Evolutionary conservation across 2,329 filamentous ascomycete genomes (phyloP).

Genomic region (Cercospora sesami): DNA sequence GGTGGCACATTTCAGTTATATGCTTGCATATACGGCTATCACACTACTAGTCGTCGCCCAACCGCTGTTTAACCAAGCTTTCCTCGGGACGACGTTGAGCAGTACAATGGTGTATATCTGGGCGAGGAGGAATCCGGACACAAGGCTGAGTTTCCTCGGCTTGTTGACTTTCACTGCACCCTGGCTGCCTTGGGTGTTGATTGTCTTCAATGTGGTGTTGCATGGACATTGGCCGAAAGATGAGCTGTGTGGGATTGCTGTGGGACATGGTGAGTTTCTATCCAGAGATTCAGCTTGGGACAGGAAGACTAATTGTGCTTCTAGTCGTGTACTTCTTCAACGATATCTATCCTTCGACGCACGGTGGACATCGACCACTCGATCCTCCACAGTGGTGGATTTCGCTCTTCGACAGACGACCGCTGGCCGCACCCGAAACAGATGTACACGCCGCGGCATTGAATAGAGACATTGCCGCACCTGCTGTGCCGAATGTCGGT

Average conservation of each 20-base stretch:
- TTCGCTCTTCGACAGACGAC: constrained; percentile 67
- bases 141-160: constrained; percentile 75
- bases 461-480: constrained; percentile 34
- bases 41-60: constrained; percentile 74
- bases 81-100: constrained; percentile 88
- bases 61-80: constrained; percentile 85
- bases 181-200: constrained; percentile 92
- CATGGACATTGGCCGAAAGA: constrained; percentile 90
- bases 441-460: constrained; percentile 37
- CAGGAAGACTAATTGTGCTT: constrained; percentile 12
- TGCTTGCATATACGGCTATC: constrained; percentile 79
- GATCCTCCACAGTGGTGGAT: constrained; percentile 92
- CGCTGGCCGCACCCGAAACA: constrained; percentile 27
- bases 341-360: constrained; percentile 90
- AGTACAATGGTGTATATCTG: constrained; percentile 97
- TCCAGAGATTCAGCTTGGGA: neutral
- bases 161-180: constrained; percentile 89
- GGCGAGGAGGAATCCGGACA: constrained; percentile 92
- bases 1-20: constrained; percentile 91
- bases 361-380: constrained; percentile 79
- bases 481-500: constrained; percentile 28
- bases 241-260: constrained; percentile 90
- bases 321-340: constrained; percentile 94
- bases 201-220: constrained; percentile 87
- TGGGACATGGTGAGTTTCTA: constrained; percentile 67